Evolutionary conservation across 1,284 basidiomycete species (phyloP).

Genomic region (Microbotryomycetes sp.): DNA sequence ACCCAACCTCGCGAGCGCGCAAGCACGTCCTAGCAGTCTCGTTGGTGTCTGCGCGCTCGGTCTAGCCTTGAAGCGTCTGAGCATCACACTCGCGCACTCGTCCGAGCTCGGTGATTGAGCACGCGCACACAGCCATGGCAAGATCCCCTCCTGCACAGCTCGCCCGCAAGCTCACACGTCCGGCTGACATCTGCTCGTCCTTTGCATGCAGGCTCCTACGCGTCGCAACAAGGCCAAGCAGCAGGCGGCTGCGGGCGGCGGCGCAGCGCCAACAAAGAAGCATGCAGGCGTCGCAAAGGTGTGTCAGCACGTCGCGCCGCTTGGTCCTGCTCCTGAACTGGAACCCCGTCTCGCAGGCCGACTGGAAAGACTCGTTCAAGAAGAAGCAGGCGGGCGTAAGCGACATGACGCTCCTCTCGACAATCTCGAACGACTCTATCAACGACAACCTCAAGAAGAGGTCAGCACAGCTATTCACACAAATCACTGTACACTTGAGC

Average conservation of each 20-base stretch:
- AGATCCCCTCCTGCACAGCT: too few species aligned
- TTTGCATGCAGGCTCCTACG: constrained; percentile 19
- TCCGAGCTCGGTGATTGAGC: too few species aligned
- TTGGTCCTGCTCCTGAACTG: not conserved
- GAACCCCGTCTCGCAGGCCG: constrained; percentile 56
- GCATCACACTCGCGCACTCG: too few species aligned
- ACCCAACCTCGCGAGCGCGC: too few species aligned
- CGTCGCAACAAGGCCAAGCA: constrained; percentile 22
- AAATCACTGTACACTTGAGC: not conserved
- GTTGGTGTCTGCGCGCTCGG: too few species aligned
- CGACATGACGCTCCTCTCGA: constrained; percentile 96
- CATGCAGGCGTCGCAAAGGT: constrained; percentile 25
- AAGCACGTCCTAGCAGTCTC: too few species aligned
- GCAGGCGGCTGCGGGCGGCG: not conserved
- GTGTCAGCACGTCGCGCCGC: not conserved
- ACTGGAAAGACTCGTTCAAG: constrained; percentile 97
- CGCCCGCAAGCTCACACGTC: too few species aligned
- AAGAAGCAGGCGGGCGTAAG: constrained; percentile 91
- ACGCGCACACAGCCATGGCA: too few species aligned
- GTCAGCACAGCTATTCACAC: not conserved
- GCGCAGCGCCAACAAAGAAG: constrained; percentile 14
- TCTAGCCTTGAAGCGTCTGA: too few species aligned
- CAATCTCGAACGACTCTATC: constrained; percentile 95
- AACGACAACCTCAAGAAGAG: constrained; percentile 97
- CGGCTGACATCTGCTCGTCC: too few species aligned